phyloP scores from a whole-genome alignment of 139 green algal species.

The Chlamydomonas sp. region DNA sequence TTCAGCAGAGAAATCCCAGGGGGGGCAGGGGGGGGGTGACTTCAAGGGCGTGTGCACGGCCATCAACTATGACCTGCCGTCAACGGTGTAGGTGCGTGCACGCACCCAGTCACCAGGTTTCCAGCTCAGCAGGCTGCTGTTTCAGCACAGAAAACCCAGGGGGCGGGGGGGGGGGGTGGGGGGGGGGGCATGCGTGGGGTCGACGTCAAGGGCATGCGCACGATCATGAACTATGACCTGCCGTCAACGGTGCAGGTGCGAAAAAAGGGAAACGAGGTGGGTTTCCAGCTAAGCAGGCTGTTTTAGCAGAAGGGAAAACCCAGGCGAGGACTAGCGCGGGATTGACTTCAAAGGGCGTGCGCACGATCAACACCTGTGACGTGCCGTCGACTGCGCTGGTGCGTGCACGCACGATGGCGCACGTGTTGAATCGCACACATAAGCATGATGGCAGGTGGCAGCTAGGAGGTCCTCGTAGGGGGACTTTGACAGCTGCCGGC shows the following conservation, averaged over 20 bases:
- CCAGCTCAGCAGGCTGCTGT: background rate
- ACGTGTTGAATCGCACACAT: no score
- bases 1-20: background rate
- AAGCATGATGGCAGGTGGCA: no score
- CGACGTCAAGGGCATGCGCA: conserved; percentile 90
- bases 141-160: background rate
- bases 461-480: no score
- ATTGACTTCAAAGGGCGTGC: background rate
- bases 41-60: conserved; percentile 93
- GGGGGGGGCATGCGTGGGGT: conserved; percentile 61
- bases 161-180: conserved; percentile 89
- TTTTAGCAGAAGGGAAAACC: background rate
- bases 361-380: background rate
- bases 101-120: background rate
- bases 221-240: conserved; percentile 83
- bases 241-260: conserved; percentile 37
- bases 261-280: background rate
- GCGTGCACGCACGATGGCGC: no score
- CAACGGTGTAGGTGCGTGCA: conserved; percentile 23
- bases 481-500: no score
- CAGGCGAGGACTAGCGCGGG: background rate
- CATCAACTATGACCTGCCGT: conserved; percentile 77
- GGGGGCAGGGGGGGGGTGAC: conserved; percentile 75
- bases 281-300: background rate
- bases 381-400: conserved; percentile 8